Percentiles rank a stretch among this genome's conserved stretches.
phyloP scores from a whole-genome alignment of 345 rosid species.

The Corchorus capsularis region DNA sequence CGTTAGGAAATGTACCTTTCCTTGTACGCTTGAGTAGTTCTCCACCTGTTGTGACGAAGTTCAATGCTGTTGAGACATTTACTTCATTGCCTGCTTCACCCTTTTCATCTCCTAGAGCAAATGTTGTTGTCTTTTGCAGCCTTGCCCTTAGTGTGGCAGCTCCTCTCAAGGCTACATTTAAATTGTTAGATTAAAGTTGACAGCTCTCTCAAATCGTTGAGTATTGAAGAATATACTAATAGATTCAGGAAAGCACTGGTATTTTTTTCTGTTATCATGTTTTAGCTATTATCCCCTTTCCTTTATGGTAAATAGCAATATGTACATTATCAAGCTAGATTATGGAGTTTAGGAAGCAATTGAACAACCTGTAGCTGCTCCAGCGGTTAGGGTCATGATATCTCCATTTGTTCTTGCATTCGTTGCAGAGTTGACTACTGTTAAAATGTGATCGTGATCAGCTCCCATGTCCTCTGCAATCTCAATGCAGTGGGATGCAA shows the following conservation, averaged over 20 bases:
- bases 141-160: conserved; percentile 74
- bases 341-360: conserved; percentile 11
- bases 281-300: background rate
- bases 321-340: background rate
- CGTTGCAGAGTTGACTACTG: conserved; percentile 74
- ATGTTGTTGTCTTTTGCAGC: conserved; percentile 53
- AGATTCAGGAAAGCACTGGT: background rate
- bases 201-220: background rate
- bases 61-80: conserved; percentile 51
- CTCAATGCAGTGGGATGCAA: conserved; percentile 91
- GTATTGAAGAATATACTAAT: background rate
- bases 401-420: conserved; percentile 83
- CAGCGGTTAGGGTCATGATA: conserved; percentile 90
- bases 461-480: conserved; percentile 95
- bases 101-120: conserved; percentile 49
- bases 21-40: conserved; percentile 93
- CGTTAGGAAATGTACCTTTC: conserved; percentile 60
- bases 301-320: background rate
- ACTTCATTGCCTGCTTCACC: conserved; percentile 49
- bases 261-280: background rate
- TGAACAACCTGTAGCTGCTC: conserved; percentile 86
- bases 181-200: conserved; percentile 13
- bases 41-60: conserved; percentile 75
- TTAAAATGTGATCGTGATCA: conserved; percentile 67
- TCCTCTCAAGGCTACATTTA: conserved; percentile 70